A percentile compares a stretch with the other conserved stretches of the same genome.
phyloP scores from a whole-genome alignment of 306 rosid species.

The Pachyrhizus erosus region DNA sequence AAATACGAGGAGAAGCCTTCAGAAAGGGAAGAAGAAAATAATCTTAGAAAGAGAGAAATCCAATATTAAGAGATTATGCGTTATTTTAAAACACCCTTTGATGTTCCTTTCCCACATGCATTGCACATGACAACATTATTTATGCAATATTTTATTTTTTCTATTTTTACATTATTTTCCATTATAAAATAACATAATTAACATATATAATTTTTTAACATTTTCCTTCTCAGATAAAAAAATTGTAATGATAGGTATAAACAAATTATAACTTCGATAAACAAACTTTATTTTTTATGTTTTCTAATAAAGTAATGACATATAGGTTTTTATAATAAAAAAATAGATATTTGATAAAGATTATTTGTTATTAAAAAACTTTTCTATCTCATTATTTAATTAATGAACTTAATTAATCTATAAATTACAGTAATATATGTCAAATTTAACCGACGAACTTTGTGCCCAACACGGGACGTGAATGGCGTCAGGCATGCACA shows the following conservation, averaged over 20 bases:
- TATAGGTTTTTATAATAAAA: not conserved
- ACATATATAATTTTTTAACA: not conserved
- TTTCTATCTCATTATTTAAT: not conserved
- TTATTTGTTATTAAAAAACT: not conserved
- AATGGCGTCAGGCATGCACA: slow-evolving; percentile 1
- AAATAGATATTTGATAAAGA: no score
- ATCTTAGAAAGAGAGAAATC: not conserved
- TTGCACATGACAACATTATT: not conserved
- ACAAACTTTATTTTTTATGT: not conserved
- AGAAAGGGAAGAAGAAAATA: not conserved
- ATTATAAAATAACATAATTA: not conserved
- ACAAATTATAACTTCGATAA: not conserved
- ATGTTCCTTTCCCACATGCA: not conserved
- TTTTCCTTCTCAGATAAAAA: not conserved
- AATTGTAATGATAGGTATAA: not conserved
- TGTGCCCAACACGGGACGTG: not conserved
- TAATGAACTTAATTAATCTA: not conserved
- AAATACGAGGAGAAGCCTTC: not conserved
- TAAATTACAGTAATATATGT: not conserved
- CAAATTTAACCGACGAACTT: not conserved
- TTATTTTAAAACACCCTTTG: not conserved
- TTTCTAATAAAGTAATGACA: not conserved
- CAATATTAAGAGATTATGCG: not conserved
- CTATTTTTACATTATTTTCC: not conserved
- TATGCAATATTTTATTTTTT: not conserved